phyloP scores from a whole-genome alignment of 2,329 filamentous ascomycete genomes.

The Pseudogymnoascus sp. region DNA sequence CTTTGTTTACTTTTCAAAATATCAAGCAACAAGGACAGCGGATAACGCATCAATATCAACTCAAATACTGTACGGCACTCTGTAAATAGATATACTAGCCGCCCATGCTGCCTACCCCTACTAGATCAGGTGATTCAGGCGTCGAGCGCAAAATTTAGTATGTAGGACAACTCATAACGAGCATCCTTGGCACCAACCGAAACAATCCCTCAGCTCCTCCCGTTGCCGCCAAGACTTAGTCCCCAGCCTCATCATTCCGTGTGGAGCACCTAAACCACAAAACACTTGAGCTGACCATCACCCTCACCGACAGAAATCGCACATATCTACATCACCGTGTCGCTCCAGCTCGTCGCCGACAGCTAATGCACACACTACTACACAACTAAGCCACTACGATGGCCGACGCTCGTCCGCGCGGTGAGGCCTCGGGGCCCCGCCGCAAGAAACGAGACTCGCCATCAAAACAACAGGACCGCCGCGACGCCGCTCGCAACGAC shows the following conservation, averaged over 20 bases:
- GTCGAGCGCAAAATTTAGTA: neutral
- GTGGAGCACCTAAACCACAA: neutral
- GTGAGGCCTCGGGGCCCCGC: neutral
- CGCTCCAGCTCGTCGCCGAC: neutral
- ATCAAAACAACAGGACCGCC: conserved; percentile 6
- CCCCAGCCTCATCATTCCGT: neutral
- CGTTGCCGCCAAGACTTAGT: conserved; percentile 1
- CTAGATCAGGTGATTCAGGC: conserved; percentile 1
- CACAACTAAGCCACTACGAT: conserved; percentile 2
- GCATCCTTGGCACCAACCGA: conserved; percentile 1
- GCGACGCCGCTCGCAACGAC: neutral
- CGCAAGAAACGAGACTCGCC: conserved; percentile 6
- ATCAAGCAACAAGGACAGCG: neutral
- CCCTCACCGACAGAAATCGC: neutral
- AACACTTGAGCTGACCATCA: neutral
- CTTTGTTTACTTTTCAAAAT: neutral
- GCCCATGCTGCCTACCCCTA: neutral
- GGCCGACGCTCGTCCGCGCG: neutral
- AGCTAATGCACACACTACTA: conserved; percentile 4
- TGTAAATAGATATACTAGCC: neutral
- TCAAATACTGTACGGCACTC: neutral
- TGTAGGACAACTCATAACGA: neutral
- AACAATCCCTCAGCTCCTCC: neutral
- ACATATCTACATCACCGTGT: conserved; percentile 1
- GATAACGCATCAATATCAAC: neutral